Base-by-base conservation (phyloP, 805 yeast genomes). In the Kodamaea restingae region DNA sequence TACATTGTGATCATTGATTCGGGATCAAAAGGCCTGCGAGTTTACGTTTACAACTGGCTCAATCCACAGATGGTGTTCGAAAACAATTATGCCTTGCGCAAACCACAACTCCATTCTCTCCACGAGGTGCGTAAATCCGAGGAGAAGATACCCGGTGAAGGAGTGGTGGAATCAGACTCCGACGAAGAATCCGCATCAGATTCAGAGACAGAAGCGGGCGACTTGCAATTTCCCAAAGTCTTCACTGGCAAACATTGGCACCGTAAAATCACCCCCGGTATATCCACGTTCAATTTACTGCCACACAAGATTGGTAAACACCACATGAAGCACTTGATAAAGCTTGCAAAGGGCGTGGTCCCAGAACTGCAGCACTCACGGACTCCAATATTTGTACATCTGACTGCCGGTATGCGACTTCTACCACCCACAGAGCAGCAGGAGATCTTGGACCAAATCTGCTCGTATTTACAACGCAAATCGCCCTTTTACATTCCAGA, bases 341-440 rank as follows among this genome's bases (percentile, higher is more conserved):
- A 67, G 2, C 59, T 70, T 18, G 75, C 81, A 5, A 58, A 70
- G 36, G 56, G 67, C 7, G 62, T 77, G 5, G 73, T 82, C 2
- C 90, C 90, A 11, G 61, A 65, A 38, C 73, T 76, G 12, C 85
- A 80, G 52, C 80, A 76, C 36, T 50, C 50, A 7, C 52, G 87
- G 35, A 82, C 90, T 0, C 90, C 90, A 0, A 66, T 82, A 1
- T 81, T 79, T 47, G 54, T 82, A 5, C 86, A 81, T 55, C 79
- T 85, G 1, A 81, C 88, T 0, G 88, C 84, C 0, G 86, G 86
- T 0, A 72, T 81, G 78, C 58, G 87, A 32, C 54, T 76, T 10
- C 58, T 81, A 30, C 70, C 69, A 15, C 83, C 81, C 1, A 61
- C 66, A 9, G 74, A 75, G 25, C 80, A 74, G 47, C 61, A 60